phyloP scores from a whole-genome alignment of 2,329 filamentous ascomycete species.

The Calycina marina region DNA sequence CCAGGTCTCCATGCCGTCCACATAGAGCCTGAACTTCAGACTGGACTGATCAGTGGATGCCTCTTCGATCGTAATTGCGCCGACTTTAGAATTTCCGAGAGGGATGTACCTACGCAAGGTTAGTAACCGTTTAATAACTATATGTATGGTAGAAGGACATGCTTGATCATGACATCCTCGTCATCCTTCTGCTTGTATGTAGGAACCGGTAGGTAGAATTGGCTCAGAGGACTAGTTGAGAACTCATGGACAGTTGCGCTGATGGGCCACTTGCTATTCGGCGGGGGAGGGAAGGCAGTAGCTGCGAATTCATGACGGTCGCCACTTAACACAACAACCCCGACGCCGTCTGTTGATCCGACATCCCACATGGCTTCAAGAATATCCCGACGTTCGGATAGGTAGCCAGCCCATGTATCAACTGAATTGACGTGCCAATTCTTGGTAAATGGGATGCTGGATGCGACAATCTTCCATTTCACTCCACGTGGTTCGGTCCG shows the following conservation, averaged over 20 bases:
- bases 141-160: conserved; percentile 25
- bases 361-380: conserved; percentile 90
- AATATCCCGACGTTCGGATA: conserved; percentile 62
- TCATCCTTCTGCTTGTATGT: conserved; percentile 73
- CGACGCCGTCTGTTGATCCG: conserved; percentile 51
- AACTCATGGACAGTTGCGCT: conserved; percentile 71
- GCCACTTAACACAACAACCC: conserved; percentile 73
- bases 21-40: conserved; percentile 66
- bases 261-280: conserved; percentile 44
- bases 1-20: conserved; percentile 73
- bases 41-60: conserved; percentile 52
- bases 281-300: conserved; percentile 57
- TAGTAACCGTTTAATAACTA: conserved; percentile 10
- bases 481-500: conserved; percentile 61
- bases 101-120: conserved; percentile 49
- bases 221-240: conserved; percentile 77
- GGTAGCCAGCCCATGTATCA: conserved; percentile 91
- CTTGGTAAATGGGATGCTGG: conserved; percentile 88
- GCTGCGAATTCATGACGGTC: conserved; percentile 97
- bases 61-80: conserved; percentile 63
- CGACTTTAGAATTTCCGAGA: conserved; percentile 79
- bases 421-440: conserved; percentile 84
- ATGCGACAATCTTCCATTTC: conserved; percentile 86
- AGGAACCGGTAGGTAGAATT: conserved; percentile 79
- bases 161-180: conserved; percentile 76